These are phyloP conservation scores for Aegilops longissima DNA, from an alignment of 176 grass and related monocot genomes.

Conservation along the genomic window DNA sequence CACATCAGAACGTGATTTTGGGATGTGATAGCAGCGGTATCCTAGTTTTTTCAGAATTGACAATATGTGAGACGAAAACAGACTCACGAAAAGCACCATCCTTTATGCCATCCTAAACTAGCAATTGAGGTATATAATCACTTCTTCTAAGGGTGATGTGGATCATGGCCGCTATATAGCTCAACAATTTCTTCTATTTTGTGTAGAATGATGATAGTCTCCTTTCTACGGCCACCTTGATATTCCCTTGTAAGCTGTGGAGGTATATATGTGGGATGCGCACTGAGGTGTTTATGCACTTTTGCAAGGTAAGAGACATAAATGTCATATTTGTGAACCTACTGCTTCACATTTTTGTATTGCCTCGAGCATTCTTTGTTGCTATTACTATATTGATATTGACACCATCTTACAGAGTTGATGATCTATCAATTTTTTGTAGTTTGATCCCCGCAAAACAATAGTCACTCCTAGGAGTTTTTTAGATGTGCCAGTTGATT, in stretches of 20 bases:
- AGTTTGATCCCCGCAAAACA: background rate
- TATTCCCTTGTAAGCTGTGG: background rate
- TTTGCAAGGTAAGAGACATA: constrained; percentile 28
- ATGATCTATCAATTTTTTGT: background rate
- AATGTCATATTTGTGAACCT: background rate
- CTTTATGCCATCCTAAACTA: constrained; percentile 13
- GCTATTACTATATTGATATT: background rate
- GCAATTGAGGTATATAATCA: constrained; percentile 29
- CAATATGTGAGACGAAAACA: background rate
- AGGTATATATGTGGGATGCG: background rate
- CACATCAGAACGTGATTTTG: constrained; percentile 25
- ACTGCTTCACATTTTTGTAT: background rate
- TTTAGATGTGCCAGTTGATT: background rate
- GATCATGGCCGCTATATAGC: background rate
- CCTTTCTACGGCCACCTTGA: background rate
- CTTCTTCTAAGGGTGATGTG: constrained; percentile 18
- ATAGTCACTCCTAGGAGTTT: background rate
- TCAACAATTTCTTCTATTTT: constrained; percentile 24
- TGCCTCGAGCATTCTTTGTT: background rate
- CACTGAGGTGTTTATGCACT: background rate
- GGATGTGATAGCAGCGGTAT: constrained; percentile 3
- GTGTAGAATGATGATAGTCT: constrained; percentile 7
- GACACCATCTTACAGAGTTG: background rate
- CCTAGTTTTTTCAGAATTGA: constrained; percentile 25
- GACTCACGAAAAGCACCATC: background rate